A percentile compares a stretch with the other conserved stretches of the same genome.
phyloP scores from a whole-genome alignment of 148 eudicot species.

The Cornus florida region DNA sequence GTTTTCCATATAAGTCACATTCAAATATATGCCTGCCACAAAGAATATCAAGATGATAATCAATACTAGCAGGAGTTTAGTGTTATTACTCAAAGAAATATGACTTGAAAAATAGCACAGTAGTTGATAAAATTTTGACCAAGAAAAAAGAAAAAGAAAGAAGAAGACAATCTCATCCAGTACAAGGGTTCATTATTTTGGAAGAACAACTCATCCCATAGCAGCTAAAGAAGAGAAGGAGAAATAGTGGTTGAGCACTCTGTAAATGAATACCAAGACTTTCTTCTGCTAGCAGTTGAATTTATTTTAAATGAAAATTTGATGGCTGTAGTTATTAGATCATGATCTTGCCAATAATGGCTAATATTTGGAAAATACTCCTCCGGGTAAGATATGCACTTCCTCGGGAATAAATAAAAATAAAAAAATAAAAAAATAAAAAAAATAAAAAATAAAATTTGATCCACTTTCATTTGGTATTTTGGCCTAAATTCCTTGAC shows the following conservation, averaged over 20 bases:
- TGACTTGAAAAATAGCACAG: background rate
- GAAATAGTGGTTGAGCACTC: background rate
- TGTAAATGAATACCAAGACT: background rate
- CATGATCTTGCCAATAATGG: background rate
- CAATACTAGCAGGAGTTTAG: background rate
- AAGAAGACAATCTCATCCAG: conserved; percentile 6
- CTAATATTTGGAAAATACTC: background rate
- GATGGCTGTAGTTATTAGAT: background rate
- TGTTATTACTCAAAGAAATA: background rate
- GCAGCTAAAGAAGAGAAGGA: background rate
- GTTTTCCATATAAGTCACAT: background rate
- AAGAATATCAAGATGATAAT: background rate
- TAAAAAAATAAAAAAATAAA: too few species aligned
- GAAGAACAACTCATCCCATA: background rate
- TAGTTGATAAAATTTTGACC: background rate
- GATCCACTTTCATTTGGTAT: too few species aligned
- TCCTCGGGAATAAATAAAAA: too few species aligned
- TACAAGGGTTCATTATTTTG: too few species aligned
- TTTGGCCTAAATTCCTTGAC: too few species aligned
- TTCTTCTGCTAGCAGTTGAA: background rate
- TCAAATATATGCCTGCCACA: background rate
- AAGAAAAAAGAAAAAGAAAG: background rate
- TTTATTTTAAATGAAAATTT: background rate
- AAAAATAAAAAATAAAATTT: too few species aligned
- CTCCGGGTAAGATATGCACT: background rate